Evolutionary conservation across 2,329 filamentous ascomycete genomes (phyloP).

Genomic region (Xylogone sp.): DNA sequence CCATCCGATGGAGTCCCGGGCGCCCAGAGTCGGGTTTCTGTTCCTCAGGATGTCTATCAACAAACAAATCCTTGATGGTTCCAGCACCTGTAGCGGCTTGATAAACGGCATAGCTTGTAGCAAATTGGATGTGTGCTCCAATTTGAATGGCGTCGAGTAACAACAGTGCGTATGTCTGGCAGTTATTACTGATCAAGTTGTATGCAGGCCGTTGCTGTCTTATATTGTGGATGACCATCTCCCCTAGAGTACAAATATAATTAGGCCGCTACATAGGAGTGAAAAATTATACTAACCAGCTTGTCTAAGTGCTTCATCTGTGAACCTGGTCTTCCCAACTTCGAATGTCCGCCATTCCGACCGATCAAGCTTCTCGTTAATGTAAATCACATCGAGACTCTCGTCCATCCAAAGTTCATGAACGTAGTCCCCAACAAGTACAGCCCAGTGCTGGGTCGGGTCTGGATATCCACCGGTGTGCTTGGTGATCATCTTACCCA

Average conservation of each 20-base stretch:
- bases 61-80: slow-evolving; percentile 49
- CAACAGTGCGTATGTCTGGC: slow-evolving; percentile 47
- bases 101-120: slow-evolving; percentile 50
- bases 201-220: slow-evolving; percentile 45
- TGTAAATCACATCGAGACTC: slow-evolving; percentile 53
- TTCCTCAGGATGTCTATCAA: slow-evolving; percentile 28
- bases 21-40: slow-evolving; percentile 26
- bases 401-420: slow-evolving; percentile 62
- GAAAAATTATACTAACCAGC: slow-evolving; percentile 34
- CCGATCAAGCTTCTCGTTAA: slow-evolving; percentile 42
- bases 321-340: slow-evolving; percentile 50
- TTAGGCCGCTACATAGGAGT: slow-evolving; percentile 1
- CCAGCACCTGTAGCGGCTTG: slow-evolving; percentile 45
- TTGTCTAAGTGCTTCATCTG: slow-evolving; percentile 48
- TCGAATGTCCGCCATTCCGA: slow-evolving; percentile 48
- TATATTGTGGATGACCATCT: slow-evolving; percentile 50
- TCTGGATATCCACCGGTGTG: slow-evolving; percentile 52
- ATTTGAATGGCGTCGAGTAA: slow-evolving; percentile 52
- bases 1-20: slow-evolving; percentile 24
- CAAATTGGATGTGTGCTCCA: slow-evolving; percentile 46
- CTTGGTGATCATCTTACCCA: slow-evolving; percentile 53
- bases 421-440: slow-evolving; percentile 50
- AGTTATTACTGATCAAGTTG: slow-evolving; percentile 58
- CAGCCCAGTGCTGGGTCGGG: slow-evolving; percentile 58
- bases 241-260: slow-evolving; percentile 32